These are phyloP conservation scores for Cryptosporidium meleagridis DNA, from an alignment of 169 alveolate genomes.

Conservation along the genomic window DNA sequence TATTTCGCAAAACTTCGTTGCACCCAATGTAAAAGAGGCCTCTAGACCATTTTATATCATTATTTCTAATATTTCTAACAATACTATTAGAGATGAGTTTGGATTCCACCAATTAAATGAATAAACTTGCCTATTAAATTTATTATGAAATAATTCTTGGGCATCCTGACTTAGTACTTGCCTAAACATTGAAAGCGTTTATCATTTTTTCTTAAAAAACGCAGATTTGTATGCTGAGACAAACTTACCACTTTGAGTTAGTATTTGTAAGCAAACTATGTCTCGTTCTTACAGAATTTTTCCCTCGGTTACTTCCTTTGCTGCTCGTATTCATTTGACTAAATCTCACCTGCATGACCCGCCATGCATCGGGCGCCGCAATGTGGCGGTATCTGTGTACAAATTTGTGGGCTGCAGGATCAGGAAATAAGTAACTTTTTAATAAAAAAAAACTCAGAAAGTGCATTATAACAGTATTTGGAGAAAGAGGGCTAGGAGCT, in stretches of 20 bases:
- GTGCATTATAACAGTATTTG: neutral
- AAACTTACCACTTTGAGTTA: conserved; percentile 51
- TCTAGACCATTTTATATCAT: conserved; percentile 30
- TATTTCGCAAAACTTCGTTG: conserved; percentile 30
- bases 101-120: neutral
- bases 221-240: neutral
- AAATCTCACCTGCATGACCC: neutral
- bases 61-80: conserved; percentile 9
- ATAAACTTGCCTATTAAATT: conserved; percentile 50
- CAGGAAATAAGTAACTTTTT: conserved; percentile 68
- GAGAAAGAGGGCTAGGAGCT: neutral
- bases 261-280: conserved; percentile 33
- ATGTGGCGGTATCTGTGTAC: conserved; percentile 33
- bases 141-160: neutral
- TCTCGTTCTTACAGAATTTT: conserved; percentile 8
- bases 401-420: conserved; percentile 68
- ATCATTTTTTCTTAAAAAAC: neutral
- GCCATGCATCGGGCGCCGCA: conserved; percentile 40
- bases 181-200: conserved; percentile 3
- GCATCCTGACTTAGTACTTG: conserved; percentile 27
- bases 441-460: neutral
- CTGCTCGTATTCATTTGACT: conserved; percentile 14
- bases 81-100: neutral
- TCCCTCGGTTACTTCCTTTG: neutral
- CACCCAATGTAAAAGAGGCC: conserved; percentile 35